Evolutionary conservation across 768 basidiomycete species (phyloP), one percentile per base, ranked within the genome.

Genomic region (Pholiota molesta): DNA sequence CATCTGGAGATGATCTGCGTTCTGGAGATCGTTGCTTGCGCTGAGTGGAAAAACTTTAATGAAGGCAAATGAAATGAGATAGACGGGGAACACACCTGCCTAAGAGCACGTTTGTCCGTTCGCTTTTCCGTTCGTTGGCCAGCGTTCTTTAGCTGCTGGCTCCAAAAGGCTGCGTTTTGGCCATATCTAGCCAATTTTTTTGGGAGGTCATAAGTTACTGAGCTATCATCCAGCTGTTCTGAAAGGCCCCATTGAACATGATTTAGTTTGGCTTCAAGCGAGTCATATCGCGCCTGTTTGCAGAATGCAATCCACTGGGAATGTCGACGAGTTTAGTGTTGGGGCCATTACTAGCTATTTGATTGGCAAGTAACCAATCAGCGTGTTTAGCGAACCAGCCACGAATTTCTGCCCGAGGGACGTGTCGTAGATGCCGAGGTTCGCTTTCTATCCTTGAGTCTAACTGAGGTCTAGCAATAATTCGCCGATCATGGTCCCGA

Each of bases 291-390:
- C 10, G 73, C 73, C 40, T 72, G 60, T 7, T 52, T 37, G 59
- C 78, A 81, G 69, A 87, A 89, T 6, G 33, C 37, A 37, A 77
- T 68, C 88, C 87, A 90, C 16, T 75, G 67, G 62, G 53, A 5
- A 85, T 63, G 57, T 87, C 74, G 7, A 90, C 58, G 19, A 80
- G 59, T 45, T 69, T 71, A 17, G 63, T 57, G 4, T 56, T 66
- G 57, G 17, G 64, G 58, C 26, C 69, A 29, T 63, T 65, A 23
- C 69, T 65, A 39, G 57, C 63, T 35, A 79, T 68, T 61, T 82
- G 83, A 54, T 86, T 78, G 11, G 83, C 79, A 39, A 86, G 69
- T 8, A 90, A 65, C 88, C 88, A 90, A 37, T 81, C 81, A 0
- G 81, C 79, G 9, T 89, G 86, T 10, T 79, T 75, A 11, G 85